Percentiles rank a stretch among this genome's conserved stretches.
Conservation (phyloP, 441 rosid genomes). For the Corymbia calophylla region DNA sequence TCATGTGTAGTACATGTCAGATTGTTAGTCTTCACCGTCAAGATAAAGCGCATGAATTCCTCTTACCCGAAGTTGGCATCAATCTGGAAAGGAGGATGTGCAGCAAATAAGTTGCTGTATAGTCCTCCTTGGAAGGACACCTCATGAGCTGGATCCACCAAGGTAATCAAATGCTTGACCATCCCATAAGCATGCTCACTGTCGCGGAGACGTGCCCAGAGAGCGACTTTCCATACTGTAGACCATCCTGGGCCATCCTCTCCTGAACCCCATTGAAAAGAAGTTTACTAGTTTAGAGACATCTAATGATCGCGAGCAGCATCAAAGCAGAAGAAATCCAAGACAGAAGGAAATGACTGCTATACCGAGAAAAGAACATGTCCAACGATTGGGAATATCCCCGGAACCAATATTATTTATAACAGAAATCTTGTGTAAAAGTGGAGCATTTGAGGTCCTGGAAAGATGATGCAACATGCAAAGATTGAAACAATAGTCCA, state of each 20-base stretch:
- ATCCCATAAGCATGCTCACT: constrained; percentile 5
- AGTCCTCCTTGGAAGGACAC: constrained; percentile 11
- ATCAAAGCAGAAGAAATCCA: neutral
- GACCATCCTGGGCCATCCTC: constrained; percentile 23
- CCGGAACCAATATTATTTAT: neutral
- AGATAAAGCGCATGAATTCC: neutral
- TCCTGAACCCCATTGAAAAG: neutral
- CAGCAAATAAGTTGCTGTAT: constrained; percentile 12
- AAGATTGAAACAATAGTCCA: neutral
- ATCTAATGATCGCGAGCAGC: neutral
- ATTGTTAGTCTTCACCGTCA: neutral
- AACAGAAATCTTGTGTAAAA: neutral
- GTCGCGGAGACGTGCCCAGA: constrained; percentile 13
- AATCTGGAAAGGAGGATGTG: constrained; percentile 20
- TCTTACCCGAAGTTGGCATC: constrained; percentile 20
- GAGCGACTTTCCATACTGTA: constrained; percentile 13
- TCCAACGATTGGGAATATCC: neutral
- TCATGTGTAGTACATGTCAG: neutral
- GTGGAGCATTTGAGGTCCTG: neutral
- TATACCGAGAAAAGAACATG: neutral
- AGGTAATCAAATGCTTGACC: constrained; percentile 10
- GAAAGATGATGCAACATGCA: neutral
- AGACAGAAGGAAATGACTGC: neutral
- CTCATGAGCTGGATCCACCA: constrained; percentile 9
- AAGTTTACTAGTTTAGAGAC: neutral